Percentiles rank a stretch among this genome's conserved stretches.
These are phyloP conservation scores for Penicillium sp. DNA, from an alignment of 2,329 filamentous ascomycete species.

Conservation along the genomic window DNA sequence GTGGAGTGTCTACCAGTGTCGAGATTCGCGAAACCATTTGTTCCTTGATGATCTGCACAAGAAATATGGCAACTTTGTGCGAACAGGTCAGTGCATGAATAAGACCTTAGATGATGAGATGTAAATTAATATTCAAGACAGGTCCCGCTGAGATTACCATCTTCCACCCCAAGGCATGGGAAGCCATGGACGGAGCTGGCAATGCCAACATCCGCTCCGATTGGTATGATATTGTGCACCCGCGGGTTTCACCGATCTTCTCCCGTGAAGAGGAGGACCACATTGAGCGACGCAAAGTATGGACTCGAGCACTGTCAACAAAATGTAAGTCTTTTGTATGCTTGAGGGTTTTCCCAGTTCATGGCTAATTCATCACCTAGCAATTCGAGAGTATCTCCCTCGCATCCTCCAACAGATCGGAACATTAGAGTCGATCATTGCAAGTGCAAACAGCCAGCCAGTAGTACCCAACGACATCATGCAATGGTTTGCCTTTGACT, in stretches of 20 bases:
- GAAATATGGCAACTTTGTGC: constrained; percentile 9
- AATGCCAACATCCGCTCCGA: constrained; percentile 20
- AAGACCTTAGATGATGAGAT: not conserved
- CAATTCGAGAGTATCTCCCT: constrained; percentile 5
- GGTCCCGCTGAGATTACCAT: constrained; percentile 20
- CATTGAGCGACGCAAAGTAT: constrained; percentile 17
- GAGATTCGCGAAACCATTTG: constrained; percentile 12
- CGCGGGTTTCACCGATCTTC: constrained; percentile 20
- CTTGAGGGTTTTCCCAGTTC: no score
- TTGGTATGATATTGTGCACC: constrained; percentile 22
- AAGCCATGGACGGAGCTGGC: constrained; percentile 18
- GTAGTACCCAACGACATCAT: constrained; percentile 19
- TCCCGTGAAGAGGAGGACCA: constrained; percentile 17
- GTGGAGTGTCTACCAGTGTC: constrained; percentile 19
- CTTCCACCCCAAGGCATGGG: constrained; percentile 17
- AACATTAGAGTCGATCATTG: constrained; percentile 3
- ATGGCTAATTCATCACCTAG: not conserved
- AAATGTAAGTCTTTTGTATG: not conserved
- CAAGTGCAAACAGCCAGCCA: not conserved
- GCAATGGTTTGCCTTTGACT: constrained; percentile 47
- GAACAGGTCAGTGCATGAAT: constrained; percentile 4
- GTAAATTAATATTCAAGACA: not conserved
- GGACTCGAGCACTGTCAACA: constrained; percentile 14
- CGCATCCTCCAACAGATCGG: constrained; percentile 2
- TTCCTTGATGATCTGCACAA: constrained; percentile 9